Evolutionary conservation across 495 filamentous ascomycete species (phyloP).

Genomic region (Tuber borchii): DNA sequence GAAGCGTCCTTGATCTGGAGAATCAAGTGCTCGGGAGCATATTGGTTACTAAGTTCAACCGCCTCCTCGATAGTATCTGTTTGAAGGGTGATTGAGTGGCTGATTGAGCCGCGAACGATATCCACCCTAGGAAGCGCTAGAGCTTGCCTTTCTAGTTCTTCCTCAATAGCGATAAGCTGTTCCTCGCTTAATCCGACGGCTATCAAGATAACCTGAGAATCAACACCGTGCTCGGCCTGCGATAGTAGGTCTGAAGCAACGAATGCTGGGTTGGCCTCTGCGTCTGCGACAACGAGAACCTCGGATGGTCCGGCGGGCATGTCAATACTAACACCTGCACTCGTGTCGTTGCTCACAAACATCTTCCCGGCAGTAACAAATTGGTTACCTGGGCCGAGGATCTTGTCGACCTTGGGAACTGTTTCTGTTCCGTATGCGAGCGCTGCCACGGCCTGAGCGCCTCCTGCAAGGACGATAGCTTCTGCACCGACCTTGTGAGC

Average conservation of each 20-base stretch:
- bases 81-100: conserved; percentile 82
- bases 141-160: conserved; percentile 86
- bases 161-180: conserved; percentile 72
- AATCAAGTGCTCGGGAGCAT: conserved; percentile 97
- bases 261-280: conserved; percentile 81
- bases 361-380: conserved; percentile 99
- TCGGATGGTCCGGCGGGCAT: conserved; percentile 98
- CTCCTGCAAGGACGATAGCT: conserved; percentile 88
- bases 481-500: conserved; percentile 95
- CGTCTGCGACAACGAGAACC: conserved; percentile 92
- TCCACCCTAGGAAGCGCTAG: conserved; percentile 79
- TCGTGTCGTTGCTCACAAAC: conserved; percentile 92
- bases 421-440: conserved; percentile 79
- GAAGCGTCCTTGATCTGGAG: conserved; percentile 73
- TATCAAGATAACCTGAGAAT: conserved; percentile 91
- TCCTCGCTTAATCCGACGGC: conserved; percentile 68
- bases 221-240: conserved; percentile 92
- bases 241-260: conserved; percentile 90
- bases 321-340: conserved; percentile 88
- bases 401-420: conserved; percentile 96
- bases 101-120: conserved; percentile 85
- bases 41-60: conserved; percentile 79
- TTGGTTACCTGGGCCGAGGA: conserved; percentile 94
- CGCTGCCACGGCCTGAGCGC: conserved; percentile 89
- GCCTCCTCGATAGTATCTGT: conserved; percentile 75